Percentiles rank a stretch among this genome's conserved stretches.
Evolutionary conservation across 345 rosid genomes (phyloP).

Genomic region (Brassica rapa): DNA sequence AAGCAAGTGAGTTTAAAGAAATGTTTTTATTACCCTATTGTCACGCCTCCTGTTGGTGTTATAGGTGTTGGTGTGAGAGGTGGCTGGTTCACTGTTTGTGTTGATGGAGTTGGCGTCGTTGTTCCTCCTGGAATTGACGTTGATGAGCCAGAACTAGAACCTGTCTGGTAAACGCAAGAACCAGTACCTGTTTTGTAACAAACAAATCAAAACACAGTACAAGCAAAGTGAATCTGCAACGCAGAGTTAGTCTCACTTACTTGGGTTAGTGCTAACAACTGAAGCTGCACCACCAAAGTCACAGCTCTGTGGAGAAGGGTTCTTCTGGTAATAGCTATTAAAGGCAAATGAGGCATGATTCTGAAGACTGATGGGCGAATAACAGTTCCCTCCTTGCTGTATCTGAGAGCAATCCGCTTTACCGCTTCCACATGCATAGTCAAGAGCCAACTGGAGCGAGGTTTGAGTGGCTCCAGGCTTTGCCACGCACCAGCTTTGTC

Average conservation of each 20-base stretch:
- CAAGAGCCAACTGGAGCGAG: slow-evolving; percentile 71
- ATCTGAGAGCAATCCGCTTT: slow-evolving; percentile 88
- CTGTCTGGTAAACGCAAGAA: slow-evolving; percentile 69
- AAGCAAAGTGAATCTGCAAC: not conserved
- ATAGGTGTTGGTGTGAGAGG: slow-evolving; percentile 47
- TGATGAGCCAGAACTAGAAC: slow-evolving; percentile 37
- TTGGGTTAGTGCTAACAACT: slow-evolving; percentile 67
- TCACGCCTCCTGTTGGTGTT: slow-evolving; percentile 47
- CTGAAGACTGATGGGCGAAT: slow-evolving; percentile 64
- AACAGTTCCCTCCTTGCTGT: slow-evolving; percentile 84
- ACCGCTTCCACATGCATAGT: slow-evolving; percentile 91
- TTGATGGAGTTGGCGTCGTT: slow-evolving; percentile 44
- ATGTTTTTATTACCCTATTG: slow-evolving; percentile 47
- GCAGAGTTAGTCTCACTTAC: slow-evolving; percentile 48
- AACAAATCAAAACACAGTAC: slow-evolving; percentile 12
- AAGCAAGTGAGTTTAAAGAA: no score
- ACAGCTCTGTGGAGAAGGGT: slow-evolving; percentile 76
- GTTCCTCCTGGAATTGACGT: slow-evolving; percentile 49
- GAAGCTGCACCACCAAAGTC: slow-evolving; percentile 83
- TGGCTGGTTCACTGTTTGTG: slow-evolving; percentile 43
- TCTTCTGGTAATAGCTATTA: slow-evolving; percentile 91
- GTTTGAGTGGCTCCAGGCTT: slow-evolving; percentile 59
- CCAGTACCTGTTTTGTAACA: slow-evolving; percentile 64
- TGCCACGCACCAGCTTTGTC: slow-evolving; percentile 92
- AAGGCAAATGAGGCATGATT: slow-evolving; percentile 92